phyloP scores from a whole-genome alignment of 73 alveolate species.

The Symbiodinium natans region DNA sequence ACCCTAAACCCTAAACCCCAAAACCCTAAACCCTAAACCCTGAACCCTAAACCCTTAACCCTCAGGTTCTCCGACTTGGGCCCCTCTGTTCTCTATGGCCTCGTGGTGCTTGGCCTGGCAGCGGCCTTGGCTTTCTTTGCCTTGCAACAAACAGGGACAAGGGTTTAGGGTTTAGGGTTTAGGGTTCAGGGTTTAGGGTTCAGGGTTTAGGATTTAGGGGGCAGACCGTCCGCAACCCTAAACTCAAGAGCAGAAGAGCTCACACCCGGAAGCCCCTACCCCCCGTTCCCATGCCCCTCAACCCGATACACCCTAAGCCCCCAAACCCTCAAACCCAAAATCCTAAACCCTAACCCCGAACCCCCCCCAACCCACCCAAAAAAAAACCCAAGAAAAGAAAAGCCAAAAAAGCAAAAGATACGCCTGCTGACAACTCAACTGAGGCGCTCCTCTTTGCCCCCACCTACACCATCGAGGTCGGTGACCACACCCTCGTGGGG shows the following conservation, averaged over 20 bases:
- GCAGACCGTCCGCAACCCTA: too few species aligned
- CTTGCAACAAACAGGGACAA: neutral
- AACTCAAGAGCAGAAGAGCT: neutral
- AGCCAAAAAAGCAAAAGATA: too few species aligned
- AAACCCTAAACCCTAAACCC: neutral
- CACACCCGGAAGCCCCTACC: too few species aligned
- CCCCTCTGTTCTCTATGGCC: constrained; percentile 76
- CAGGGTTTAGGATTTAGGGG: too few species aligned
- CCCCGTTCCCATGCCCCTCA: too few species aligned
- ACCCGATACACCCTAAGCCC: neutral
- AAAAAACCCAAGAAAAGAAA: too few species aligned
- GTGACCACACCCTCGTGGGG: constrained; percentile 58
- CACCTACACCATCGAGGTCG: constrained; percentile 54
- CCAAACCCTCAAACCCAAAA: neutral
- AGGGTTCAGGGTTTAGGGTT: too few species aligned
- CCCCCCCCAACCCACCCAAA: too few species aligned
- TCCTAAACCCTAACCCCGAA: too few species aligned
- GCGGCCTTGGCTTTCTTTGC: neutral
- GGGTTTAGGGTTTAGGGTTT: neutral
- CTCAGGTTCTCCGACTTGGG: constrained; percentile 66
- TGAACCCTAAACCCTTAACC: neutral
- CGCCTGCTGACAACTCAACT: neutral
- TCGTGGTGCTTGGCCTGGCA: constrained; percentile 41
- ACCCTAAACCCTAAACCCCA: neutral
- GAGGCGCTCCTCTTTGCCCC: constrained; percentile 70